Base-by-base conservation (phyloP, 768 basidiomycete species). In the Polyporus arcularius region DNA sequence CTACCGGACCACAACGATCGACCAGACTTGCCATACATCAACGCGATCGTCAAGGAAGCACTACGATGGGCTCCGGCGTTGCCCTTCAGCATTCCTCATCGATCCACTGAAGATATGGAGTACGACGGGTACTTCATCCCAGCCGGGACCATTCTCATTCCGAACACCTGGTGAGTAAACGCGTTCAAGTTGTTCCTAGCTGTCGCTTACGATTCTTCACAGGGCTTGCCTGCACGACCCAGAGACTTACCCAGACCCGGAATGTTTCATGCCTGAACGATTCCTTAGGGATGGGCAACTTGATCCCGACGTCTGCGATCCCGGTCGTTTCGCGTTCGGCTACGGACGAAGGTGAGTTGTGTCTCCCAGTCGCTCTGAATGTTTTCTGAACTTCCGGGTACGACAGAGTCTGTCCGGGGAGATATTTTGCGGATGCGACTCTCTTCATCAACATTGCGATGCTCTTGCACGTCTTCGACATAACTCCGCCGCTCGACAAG, bases 61-160 rank as follows among this genome's bases (percentile, higher is more conserved):
- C 41, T 71, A n/a, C 70, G 75, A 1, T 78, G 76, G 77, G 70
- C 68, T 45, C 71, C 69, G 8, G 66, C 70, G 0, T 58, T 65
- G 21, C 77, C 76, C 0, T 51, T 75, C 15, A 65, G 67, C n/a
- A 6, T 71, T 15, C 60, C 64, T 8, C 69, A 68, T 21, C 41
- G 47, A 8, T 56, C 63, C 0, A 48, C 53, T 10, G 55, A 67
- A 40, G 70, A 71, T 47, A 67, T 69, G 35, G 58, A 61, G 5
- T 67, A 69, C 50, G 16, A 60, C 2, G 68, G 67, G 0, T 67
- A 68, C 49, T 59, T 60, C 52, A 72, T 73, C 11, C 70, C 71
- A 2, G 57, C 58, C 5, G 68, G 67, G 4, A 65, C 71, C 0
- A 54, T 61, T 11, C 31, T 72, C 12, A 31, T 72, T 4, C 41